These are phyloP conservation scores for Limnanthes douglasii DNA, from an alignment of 345 rosid genomes.

Conservation along the genomic window DNA sequence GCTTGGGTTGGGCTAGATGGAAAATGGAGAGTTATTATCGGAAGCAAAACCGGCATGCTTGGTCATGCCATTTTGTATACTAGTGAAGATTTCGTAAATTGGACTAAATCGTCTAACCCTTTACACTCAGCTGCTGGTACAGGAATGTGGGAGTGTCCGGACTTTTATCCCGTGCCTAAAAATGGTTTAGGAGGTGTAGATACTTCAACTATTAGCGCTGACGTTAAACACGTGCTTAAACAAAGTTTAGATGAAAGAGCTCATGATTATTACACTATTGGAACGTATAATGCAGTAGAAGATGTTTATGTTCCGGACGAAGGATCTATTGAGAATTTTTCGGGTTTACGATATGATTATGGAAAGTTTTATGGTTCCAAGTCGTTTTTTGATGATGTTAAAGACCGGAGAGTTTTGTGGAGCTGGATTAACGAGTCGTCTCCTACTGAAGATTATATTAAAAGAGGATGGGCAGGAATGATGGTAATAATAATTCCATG, in stretches of 20 bases:
- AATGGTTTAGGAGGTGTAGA: conserved; percentile 19
- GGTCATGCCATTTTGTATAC: conserved; percentile 39
- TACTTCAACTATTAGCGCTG: conserved; percentile 14
- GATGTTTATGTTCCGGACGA: conserved; percentile 28
- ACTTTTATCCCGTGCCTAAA: conserved; percentile 37
- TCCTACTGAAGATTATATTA: conserved; percentile 10
- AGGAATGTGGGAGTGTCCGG: conserved; percentile 71
- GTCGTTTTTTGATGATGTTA: conserved; percentile 35
- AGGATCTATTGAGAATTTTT: conserved; percentile 17
- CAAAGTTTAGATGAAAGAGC: conserved; percentile 27
- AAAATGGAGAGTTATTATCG: conserved; percentile 43
- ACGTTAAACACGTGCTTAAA: conserved; percentile 45
- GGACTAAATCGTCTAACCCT: conserved; percentile 40
- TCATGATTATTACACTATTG: conserved; percentile 42
- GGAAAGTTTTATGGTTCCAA: conserved; percentile 76
- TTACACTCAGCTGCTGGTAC: conserved; percentile 19
- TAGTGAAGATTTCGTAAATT: conserved; percentile 35
- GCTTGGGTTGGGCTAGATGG: conserved; percentile 47
- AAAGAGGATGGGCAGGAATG: conserved; percentile 42
- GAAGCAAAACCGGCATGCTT: conserved; percentile 22
- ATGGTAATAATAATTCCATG: conserved; percentile 13
- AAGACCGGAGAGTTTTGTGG: conserved; percentile 34
- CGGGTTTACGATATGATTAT: conserved; percentile 49
- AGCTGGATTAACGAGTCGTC: conserved; percentile 45
- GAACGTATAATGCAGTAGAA: conserved; percentile 20